Percentiles rank a stretch among this genome's conserved stretches.
These are phyloP conservation scores for Fabrea salina DNA, from an alignment of 169 alveolate species.

Conservation along the genomic window DNA sequence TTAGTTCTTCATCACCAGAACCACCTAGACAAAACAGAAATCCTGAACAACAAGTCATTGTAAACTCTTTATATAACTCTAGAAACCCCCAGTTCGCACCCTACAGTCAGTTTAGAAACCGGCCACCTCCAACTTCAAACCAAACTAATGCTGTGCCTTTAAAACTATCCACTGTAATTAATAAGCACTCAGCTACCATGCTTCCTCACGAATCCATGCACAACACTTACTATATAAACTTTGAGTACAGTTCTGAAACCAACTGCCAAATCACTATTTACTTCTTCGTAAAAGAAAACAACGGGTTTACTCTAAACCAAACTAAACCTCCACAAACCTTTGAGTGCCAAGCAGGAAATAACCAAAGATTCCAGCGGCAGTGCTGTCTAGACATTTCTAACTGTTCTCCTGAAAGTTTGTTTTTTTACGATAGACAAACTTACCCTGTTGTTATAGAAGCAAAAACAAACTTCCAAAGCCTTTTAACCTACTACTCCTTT, in stretches of 20 bases:
- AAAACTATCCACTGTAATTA: too few species aligned
- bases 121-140: too few species aligned
- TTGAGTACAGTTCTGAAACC: neutral
- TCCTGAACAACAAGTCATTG: too few species aligned
- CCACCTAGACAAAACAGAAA: too few species aligned
- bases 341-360: neutral
- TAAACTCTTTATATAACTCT: too few species aligned
- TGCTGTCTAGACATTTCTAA: neutral
- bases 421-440: neutral
- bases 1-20: too few species aligned
- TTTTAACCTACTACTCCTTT: neutral
- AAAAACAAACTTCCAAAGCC: neutral
- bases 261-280: neutral
- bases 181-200: neutral
- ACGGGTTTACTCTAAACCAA: neutral
- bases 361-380: neutral
- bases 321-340: neutral
- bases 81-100: too few species aligned
- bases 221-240: neutral
- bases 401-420: neutral
- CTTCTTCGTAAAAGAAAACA: neutral
- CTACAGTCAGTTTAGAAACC: too few species aligned
- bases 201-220: neutral
- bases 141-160: too few species aligned
- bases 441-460: constrained; percentile 6